Percentiles rank a stretch among this genome's conserved stretches.
phyloP scores from a whole-genome alignment of 208 protist genomes.

The Angomonas deanei region DNA sequence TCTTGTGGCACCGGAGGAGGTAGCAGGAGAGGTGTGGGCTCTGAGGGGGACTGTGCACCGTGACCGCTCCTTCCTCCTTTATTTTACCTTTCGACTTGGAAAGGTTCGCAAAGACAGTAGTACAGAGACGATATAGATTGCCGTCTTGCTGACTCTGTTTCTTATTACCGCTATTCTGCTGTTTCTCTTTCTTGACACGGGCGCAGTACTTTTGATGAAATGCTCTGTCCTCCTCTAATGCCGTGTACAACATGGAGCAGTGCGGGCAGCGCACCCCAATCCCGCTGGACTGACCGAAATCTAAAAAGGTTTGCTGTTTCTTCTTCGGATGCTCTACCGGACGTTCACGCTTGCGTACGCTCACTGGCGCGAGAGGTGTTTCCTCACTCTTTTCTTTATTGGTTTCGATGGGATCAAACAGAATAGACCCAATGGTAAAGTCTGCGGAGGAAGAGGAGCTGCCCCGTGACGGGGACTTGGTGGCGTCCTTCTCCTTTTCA shows the following conservation, averaged over 20 bases:
- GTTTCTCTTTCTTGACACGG: background rate
- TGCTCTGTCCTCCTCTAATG: conserved; percentile 29
- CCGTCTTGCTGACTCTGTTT: background rate
- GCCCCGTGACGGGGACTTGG: background rate
- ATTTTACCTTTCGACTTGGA: background rate
- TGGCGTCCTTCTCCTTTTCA: background rate
- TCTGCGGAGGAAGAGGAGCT: background rate
- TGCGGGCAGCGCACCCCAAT: conserved; percentile 26
- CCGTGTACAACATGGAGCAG: conserved; percentile 67
- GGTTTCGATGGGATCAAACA: background rate
- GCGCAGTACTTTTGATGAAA: conserved; percentile 46
- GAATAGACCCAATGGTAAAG: background rate
- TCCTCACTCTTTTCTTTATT: too few relatives aligned
- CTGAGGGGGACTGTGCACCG: background rate
- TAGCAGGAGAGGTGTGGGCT: background rate
- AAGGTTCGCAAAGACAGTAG: background rate
- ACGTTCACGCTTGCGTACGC: background rate
- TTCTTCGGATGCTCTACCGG: background rate
- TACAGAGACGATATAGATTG: background rate
- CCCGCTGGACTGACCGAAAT: conserved; percentile 54
- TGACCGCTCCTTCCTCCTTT: background rate
- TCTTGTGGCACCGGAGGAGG: background rate
- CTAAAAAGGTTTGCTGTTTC: conserved; percentile 55
- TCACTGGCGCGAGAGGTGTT: background rate
- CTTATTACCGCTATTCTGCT: background rate